phyloP scores from a whole-genome alignment of 2,329 filamentous ascomycete species.

The Colletotrichum eremochloae region DNA sequence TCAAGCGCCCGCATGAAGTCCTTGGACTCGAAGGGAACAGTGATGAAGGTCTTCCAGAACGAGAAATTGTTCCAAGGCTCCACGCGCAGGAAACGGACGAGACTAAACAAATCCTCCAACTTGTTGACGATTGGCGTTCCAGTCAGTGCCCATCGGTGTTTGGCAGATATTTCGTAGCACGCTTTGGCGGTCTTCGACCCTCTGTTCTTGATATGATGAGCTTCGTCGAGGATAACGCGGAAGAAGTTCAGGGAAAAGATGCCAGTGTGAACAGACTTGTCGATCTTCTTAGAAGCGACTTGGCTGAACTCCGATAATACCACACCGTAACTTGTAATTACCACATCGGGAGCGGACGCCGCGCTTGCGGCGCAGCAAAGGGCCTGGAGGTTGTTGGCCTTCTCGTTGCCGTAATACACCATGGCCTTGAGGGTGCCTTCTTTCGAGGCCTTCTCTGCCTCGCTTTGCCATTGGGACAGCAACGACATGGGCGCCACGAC shows the following conservation, averaged over 20 bases:
- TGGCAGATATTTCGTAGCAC: constrained; percentile 88
- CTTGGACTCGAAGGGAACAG: constrained; percentile 94
- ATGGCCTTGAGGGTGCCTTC: constrained; percentile 85
- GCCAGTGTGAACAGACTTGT: constrained; percentile 75
- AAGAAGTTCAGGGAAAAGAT: constrained; percentile 96
- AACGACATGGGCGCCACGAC: constrained; percentile 98
- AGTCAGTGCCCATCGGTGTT: constrained; percentile 92
- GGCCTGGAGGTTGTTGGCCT: constrained; percentile 80
- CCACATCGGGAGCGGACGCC: constrained; percentile 83
- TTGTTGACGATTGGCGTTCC: constrained; percentile 98
- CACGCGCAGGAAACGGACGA: constrained; percentile 92
- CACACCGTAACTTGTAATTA: constrained; percentile 95
- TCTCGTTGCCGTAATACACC: constrained; percentile 93
- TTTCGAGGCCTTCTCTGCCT: constrained; percentile 90
- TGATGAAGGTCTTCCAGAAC: constrained; percentile 99
- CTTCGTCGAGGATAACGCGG: constrained; percentile 94
- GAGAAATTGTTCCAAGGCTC: constrained; percentile 99
- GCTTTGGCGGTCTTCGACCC: constrained; percentile 95
- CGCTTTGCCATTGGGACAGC: constrained; percentile 96
- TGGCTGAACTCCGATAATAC: constrained; percentile 91
- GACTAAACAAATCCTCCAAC: constrained; percentile 92
- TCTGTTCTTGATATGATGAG: constrained; percentile 90
- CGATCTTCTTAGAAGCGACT: constrained; percentile 75
- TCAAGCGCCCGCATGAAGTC: constrained; percentile 94
- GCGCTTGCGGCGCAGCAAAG: constrained; percentile 83